phyloP scores from a whole-genome alignment of 805 yeast species.

The Zygoascus flipseniorum region DNA sequence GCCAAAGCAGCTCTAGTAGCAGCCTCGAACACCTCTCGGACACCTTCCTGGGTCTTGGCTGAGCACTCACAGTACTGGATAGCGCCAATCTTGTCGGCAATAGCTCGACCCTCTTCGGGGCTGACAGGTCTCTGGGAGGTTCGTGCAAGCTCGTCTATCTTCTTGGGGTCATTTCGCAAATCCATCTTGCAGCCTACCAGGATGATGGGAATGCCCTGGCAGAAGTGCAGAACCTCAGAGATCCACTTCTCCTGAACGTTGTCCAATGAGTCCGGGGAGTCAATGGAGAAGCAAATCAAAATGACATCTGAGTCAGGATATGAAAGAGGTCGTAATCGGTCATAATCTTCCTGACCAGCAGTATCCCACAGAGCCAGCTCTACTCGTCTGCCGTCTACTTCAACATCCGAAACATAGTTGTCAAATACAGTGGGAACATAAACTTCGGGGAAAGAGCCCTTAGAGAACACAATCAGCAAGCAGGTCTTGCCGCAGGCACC shows the following conservation, averaged over 20 bases:
- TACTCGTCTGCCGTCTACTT: conserved; percentile 81
- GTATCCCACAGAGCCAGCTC: conserved; percentile 97
- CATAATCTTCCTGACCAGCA: conserved; percentile 97
- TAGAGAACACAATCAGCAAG: conserved; percentile 72
- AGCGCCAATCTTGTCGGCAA: conserved; percentile 86
- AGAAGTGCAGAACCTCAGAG: conserved; percentile 85
- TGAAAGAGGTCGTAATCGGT: conserved; percentile 81
- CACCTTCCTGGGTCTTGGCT: conserved; percentile 86
- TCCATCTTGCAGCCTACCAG: conserved; percentile 89
- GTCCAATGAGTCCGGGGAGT: conserved; percentile 84
- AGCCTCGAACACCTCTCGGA: conserved; percentile 83
- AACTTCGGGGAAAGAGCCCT: conserved; percentile 88
- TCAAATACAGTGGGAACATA: conserved; percentile 96
- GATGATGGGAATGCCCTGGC: conserved; percentile 89
- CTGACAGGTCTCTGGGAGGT: conserved; percentile 76
- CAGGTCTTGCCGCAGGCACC: conserved; percentile 98
- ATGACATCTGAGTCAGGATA: conserved; percentile 92
- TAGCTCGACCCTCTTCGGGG: conserved; percentile 73
- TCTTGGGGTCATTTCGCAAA: conserved; percentile 72
- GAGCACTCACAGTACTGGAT: conserved; percentile 84
- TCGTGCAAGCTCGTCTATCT: conserved; percentile 65
- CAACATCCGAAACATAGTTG: conserved; percentile 96
- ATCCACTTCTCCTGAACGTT: conserved; percentile 96
- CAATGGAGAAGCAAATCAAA: conserved; percentile 83
- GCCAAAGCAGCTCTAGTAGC: conserved; percentile 86